Base-by-base conservation (phyloP, 148 eudicot species). In the Drosera capensis region DNA sequence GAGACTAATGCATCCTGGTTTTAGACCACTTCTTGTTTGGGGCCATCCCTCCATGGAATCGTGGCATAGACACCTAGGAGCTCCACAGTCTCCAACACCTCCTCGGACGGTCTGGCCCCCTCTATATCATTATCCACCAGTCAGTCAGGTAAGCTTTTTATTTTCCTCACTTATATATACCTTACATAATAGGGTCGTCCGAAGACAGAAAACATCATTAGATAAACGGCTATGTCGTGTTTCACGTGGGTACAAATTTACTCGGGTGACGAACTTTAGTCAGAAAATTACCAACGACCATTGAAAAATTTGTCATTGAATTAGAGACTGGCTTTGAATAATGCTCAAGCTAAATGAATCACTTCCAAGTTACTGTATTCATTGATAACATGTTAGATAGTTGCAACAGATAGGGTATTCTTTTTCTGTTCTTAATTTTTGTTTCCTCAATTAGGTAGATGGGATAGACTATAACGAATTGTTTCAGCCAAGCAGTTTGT, bases 21-120 rank as follows among this genome's bases (percentile, higher is more conserved):
- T 70, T 55, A 72, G 88, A 59, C 94, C 94, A 14, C 63, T 90
- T 11, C 99, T 84, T 48, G 99, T 90, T 17, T 90, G 99, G 99
- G 97, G 99, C 3, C 99, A 90, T 28, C 99, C 95, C 2, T 51
- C 85, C 7, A 56, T 73, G 71, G 73, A 58, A 40, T 56, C 72
- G 48, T 78, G 90, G 96, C 80, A 79, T 0, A 80, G 75, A 43
- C 86, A 71, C 20, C 23, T 65, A 1, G 51, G 43, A 13, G 44
- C 70, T 14, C 55, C 77, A 1, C 59, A 66, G 1, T 38, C 79
- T 2, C 67, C 66, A 0, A 72, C 70, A 1, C 60, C 62, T 3
- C 64, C 77, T 14, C 49, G 39, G 5, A 16, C 57, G 13, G 72
- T 76, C 80, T 49, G 62, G 12, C 50, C 76, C 13, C 46, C 72